Evolutionary conservation across 352 stramenopile genomes (phyloP), one percentile per base, ranked within the genome.

Genomic region (Phytopythium oedochilum): DNA sequence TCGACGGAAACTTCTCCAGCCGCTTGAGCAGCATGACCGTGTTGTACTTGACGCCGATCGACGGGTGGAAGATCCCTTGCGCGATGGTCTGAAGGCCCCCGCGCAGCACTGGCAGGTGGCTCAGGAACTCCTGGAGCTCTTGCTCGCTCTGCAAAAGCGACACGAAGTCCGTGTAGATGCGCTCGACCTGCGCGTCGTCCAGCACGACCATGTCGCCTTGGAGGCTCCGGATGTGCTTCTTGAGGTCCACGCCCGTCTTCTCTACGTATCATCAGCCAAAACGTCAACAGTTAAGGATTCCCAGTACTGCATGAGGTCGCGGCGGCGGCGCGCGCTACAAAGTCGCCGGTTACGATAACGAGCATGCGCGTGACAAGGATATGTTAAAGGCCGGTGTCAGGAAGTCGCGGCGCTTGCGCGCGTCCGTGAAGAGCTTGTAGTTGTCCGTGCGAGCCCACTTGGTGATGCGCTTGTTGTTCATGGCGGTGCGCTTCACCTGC

Each of bases 381-480:
- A 92, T 94, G 79, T 93, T 76, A 48, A 95, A 95, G 25, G 86
- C 86, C n/a, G 71, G 65, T 1, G 83, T 82, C 52, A 75, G 57
- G 29, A 79, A 75, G 54, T 71, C 65, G 35, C 61, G 53, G 2
- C 70, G 66, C 31, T 82, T 65, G 29, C 67, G 74, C 25, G 71
- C 70, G 45, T 91, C 79, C 55, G 74, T 82, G 52, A 91, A 90
- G 14, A 64, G 48, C 58, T 92, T 89, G 82, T 94, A 95, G 71
- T 81, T 94, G 53, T 94, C 83, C 5, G 86, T 94, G 23, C 82
- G 78, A 8, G 86, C 76, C 86, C 86, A 95, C 51, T 86, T 85
- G 34, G 86, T 94, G 55, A 95, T 95, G 7, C 86, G 83, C 51
- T 88, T 89, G 73, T 91, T 95, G 66, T 95, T 95, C 45, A 86